Base-by-base conservation (phyloP, 2,329 filamentous ascomycete species). In the Zymoseptoria pseudotritici region DNA sequence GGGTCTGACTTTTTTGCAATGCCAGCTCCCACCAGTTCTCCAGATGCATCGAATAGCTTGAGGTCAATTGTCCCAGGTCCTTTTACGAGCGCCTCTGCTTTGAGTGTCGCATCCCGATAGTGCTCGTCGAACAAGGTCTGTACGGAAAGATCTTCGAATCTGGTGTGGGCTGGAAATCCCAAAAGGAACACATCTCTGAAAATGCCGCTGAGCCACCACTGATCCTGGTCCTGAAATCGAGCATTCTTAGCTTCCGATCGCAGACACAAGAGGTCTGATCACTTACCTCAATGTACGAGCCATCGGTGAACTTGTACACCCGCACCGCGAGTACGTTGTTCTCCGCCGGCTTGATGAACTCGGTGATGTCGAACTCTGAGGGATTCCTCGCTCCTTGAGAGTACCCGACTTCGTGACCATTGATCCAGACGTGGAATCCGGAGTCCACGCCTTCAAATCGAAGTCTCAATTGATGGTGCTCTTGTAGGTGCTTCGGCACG, bases 371-470 rank as follows among this genome's bases (percentile, higher is more conserved):
- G 65, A 89, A 90, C 68, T 90, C 87, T 6, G 84, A 80, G 0
- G 87, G 79, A 65, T 90, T 90, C 46, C 87, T 78, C 8, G 83
- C 83, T 0, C 87, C 87, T 67, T 90, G 86, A 2, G 83, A 83
- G 67, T 89, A 90, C 2, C 87, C 87, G 2, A 89, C 76, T 36
- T 84, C 74, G 13, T 75, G 69, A 0, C 85, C 84, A 63, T 90
- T 90, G 6, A 90, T 74, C 80, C 82, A 89, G 11, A 89, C 73
- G 70, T 89, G 86, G 66, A 86, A 90, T 0, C 86, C 83, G 66
- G 84, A 86, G 66, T 90, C 87, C 0, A 90, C 86, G 1, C 87
- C 87, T 57, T 90, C 87, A 61, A 89, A 90, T 11, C 87, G 78
- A 21, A 90, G 73, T 17, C 86, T 78, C 19, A 89, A 73, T 64